phyloP scores from a whole-genome alignment of 768 basidiomycete genomes.

The Xerocomus brunneocitrinus region DNA sequence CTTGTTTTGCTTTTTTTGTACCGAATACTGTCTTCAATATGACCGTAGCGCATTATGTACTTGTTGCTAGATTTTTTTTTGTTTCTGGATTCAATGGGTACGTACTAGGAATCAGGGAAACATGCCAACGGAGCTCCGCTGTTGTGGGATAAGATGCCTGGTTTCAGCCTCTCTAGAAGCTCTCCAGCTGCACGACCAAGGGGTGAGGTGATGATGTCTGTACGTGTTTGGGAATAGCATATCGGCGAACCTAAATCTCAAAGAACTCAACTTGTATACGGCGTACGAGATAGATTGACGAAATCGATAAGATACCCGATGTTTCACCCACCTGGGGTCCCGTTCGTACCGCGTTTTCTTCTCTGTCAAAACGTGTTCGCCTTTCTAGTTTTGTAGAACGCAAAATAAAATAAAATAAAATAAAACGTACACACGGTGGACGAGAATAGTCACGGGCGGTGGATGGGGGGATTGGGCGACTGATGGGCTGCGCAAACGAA shows the following conservation, averaged over 20 bases:
- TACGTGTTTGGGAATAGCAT: constrained; percentile 1
- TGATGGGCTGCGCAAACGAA: constrained; percentile 8
- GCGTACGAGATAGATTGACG: constrained; percentile 2
- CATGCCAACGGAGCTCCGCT: constrained; percentile 28
- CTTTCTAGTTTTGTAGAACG: not conserved
- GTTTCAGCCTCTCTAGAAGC: constrained; percentile 2
- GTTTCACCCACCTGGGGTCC: not conserved
- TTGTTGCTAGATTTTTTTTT: constrained; percentile 10
- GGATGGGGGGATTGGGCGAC: constrained; percentile 3
- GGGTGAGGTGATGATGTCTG: not conserved
- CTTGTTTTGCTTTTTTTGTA: constrained; percentile 23
- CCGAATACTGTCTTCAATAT: constrained; percentile 20
- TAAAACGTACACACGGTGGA: not conserved
- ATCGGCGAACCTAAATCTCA: constrained; percentile 6
- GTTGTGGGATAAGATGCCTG: constrained; percentile 9
- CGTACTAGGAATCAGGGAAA: constrained; percentile 2
- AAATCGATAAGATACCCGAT: constrained; percentile 16
- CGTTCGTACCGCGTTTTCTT: not conserved
- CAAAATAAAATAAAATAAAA: not conserved
- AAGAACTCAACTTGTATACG: not conserved
- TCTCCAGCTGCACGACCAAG: constrained; percentile 3
- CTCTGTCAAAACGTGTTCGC: not conserved
- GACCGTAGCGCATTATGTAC: constrained; percentile 29
- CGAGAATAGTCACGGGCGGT: not conserved
- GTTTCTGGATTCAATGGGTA: constrained; percentile 16